These are phyloP conservation scores for Orbilia javanica DNA, from an alignment of 2,329 filamentous ascomycete genomes.

Conservation along the genomic window DNA sequence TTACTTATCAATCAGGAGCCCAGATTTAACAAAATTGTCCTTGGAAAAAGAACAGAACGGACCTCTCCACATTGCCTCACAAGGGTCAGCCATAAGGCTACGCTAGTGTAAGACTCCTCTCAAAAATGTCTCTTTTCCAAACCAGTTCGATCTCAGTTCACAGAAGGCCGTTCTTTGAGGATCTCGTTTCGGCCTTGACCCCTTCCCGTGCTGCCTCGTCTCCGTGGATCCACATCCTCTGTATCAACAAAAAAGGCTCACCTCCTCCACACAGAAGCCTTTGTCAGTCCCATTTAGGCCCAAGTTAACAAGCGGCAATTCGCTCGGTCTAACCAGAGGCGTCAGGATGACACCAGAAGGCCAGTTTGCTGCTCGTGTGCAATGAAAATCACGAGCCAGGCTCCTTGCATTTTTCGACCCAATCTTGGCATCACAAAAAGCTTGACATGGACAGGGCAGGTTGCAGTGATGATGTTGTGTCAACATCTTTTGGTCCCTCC, in stretches of 20 bases:
- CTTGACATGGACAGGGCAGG: conserved; percentile 42
- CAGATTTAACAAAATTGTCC: neutral
- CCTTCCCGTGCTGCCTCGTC: conserved; percentile 29
- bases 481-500: neutral
- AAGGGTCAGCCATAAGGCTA: conserved; percentile 30
- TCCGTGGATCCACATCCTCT: conserved; percentile 23
- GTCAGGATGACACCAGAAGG: conserved; percentile 15
- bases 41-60: neutral
- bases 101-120: conserved; percentile 26
- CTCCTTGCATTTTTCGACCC: conserved; percentile 3
- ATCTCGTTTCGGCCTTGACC: conserved; percentile 18
- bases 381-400: conserved; percentile 37
- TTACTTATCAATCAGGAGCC: too few species aligned
- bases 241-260: conserved; percentile 34
- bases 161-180: neutral
- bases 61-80: conserved; percentile 11
- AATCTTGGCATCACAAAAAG: conserved; percentile 16
- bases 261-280: conserved; percentile 4
- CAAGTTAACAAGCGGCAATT: conserved; percentile 36
- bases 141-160: neutral
- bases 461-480: conserved; percentile 13
- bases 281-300: conserved; percentile 6
- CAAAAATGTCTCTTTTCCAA: conserved; percentile 24
- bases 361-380: conserved; percentile 13
- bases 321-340: conserved; percentile 39